These are phyloP conservation scores for Eimeria tenella DNA, from an alignment of 169 alveolate species.

Conservation along the genomic window DNA sequence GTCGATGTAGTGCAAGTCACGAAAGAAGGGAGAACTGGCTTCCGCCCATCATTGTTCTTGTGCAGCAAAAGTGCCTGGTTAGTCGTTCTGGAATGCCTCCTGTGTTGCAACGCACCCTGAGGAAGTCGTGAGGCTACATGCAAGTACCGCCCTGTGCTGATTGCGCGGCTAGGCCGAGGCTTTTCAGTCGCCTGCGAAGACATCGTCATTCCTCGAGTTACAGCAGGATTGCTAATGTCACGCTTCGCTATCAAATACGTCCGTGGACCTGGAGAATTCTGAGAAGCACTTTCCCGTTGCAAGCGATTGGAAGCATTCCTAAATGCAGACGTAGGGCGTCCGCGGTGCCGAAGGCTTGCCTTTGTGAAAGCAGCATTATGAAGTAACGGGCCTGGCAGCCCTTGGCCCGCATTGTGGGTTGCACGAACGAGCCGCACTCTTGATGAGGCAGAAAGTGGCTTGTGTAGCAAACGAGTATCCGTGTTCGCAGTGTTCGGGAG, in stretches of 20 bases:
- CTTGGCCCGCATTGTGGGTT: not conserved
- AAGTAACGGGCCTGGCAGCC: not conserved
- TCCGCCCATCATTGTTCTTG: not conserved
- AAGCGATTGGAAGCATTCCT: not conserved
- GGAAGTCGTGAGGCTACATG: slow-evolving; percentile 72
- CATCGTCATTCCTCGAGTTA: not conserved
- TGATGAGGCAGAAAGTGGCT: not conserved
- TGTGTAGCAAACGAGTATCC: not conserved
- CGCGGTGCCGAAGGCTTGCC: not conserved
- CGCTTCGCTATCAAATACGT: not conserved
- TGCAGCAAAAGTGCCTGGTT: not conserved
- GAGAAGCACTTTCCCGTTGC: not conserved
- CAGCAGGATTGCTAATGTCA: slow-evolving; percentile 24
- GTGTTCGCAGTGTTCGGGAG: not conserved
- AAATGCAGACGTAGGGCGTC: not conserved
- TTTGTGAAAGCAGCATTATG: not conserved
- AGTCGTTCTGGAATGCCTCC: slow-evolving; percentile 3
- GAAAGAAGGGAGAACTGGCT: not conserved
- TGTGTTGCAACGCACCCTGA: slow-evolving; percentile 54
- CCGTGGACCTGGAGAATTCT: not conserved
- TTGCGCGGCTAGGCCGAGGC: slow-evolving; percentile 45
- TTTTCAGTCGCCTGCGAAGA: slow-evolving; percentile 36
- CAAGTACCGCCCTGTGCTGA: slow-evolving; percentile 55
- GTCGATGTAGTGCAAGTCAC: slow-evolving; percentile 3
- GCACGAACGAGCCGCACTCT: not conserved